These are phyloP conservation scores for Stephania cephalantha DNA, from an alignment of 164 flowering plant species.

Conservation along the genomic window DNA sequence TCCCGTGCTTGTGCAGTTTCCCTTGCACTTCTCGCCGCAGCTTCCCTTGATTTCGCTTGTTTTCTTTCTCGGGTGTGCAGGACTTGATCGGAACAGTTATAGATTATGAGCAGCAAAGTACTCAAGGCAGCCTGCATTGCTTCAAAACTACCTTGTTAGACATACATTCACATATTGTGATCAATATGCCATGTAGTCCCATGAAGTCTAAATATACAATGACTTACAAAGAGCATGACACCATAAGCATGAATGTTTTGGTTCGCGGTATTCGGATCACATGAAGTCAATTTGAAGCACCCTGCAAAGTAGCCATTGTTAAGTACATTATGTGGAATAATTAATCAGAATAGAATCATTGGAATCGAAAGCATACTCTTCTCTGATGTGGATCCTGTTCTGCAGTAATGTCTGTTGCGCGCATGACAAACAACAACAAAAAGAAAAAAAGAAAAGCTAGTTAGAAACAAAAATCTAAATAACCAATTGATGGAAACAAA, in stretches of 20 bases:
- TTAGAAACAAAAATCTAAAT: constrained; percentile 8
- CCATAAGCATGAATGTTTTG: constrained; percentile 90
- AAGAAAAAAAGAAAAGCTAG: constrained; percentile 6
- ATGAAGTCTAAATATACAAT: too few relatives aligned
- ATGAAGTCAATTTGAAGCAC: constrained; percentile 68
- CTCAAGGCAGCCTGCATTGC: constrained; percentile 54
- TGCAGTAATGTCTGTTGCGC: constrained; percentile 61
- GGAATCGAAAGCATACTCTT: constrained; percentile 37
- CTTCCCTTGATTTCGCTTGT: constrained; percentile 85
- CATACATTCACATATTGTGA: too few relatives aligned
- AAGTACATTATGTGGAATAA: neutral
- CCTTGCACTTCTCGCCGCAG: constrained; percentile 85
- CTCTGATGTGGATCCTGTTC: constrained; percentile 58
- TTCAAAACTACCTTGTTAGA: constrained; percentile 1
- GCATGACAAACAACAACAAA: neutral
- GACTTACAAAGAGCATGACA: constrained; percentile 71
- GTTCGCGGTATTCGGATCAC: constrained; percentile 52
- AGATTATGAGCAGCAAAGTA: constrained; percentile 63
- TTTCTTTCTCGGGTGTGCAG: constrained; percentile 72
- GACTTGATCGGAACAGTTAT: constrained; percentile 95
- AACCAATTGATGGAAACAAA: neutral
- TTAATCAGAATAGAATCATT: too few relatives aligned
- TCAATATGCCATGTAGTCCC: too few relatives aligned
- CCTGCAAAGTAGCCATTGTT: constrained; percentile 33
- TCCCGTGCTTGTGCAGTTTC: constrained; percentile 95